Percentiles rank a stretch among this genome's conserved stretches.
Evolutionary conservation across 2,329 filamentous ascomycete species (phyloP).

Genomic region (Ceratocystis papillata): DNA sequence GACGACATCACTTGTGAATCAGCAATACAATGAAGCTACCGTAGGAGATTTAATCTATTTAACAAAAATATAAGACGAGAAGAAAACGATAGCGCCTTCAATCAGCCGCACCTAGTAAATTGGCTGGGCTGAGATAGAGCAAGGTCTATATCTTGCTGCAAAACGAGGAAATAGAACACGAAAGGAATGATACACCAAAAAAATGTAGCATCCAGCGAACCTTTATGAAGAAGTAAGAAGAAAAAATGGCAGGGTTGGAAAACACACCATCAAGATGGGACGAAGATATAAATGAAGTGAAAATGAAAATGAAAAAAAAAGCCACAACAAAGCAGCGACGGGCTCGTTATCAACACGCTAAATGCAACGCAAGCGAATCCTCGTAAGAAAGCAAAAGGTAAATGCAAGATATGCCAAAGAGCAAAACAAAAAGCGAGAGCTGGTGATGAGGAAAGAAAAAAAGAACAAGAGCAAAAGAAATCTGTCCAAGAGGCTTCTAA

Average conservation of each 20-base stretch:
- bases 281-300: slow-evolving; percentile 26
- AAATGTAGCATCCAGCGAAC: background rate
- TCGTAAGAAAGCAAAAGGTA: slow-evolving; percentile 2
- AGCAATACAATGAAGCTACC: background rate
- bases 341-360: slow-evolving; percentile 30
- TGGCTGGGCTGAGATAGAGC: slow-evolving; percentile 14
- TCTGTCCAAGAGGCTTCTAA: slow-evolving; percentile 7
- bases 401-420: slow-evolving; percentile 15
- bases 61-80: background rate
- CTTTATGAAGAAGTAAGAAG: background rate
- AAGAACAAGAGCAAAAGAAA: slow-evolving; percentile 13
- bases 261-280: background rate
- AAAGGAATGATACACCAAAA: background rate
- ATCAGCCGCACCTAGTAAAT: background rate
- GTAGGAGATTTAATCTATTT: background rate
- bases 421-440: slow-evolving; percentile 8
- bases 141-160: slow-evolving; percentile 6
- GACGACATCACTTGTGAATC: too few relatives aligned
- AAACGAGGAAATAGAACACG: background rate
- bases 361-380: slow-evolving; percentile 29
- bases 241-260: slow-evolving; percentile 1
- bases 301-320: slow-evolving; percentile 18
- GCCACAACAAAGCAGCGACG: background rate
- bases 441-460: slow-evolving; percentile 8
- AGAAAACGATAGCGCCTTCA: background rate